phyloP scores from a whole-genome alignment of 768 basidiomycete species.

The Paxillus ammoniavirescens region DNA sequence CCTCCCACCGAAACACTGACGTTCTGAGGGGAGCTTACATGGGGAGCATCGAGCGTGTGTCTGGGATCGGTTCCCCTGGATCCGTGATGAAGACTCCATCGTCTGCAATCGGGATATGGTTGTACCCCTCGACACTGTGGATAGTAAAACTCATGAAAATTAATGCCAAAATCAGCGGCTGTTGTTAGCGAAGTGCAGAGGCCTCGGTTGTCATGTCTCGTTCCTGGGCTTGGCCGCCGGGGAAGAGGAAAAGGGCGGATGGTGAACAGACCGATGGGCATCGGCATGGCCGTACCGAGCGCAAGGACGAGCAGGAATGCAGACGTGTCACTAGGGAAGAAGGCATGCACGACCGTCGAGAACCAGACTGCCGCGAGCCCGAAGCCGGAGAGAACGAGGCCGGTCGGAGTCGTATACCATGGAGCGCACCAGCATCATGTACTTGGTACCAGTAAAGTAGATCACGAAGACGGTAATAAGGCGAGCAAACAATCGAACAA shows the following conservation, averaged over 20 bases:
- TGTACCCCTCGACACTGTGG: conserved; percentile 13
- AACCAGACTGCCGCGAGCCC: conserved; percentile 92
- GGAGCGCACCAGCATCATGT: neutral
- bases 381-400: conserved; percentile 83
- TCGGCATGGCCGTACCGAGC: conserved; percentile 74
- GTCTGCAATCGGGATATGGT: conserved; percentile 16
- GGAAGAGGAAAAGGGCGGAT: conserved; percentile 66
- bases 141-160: too few species aligned
- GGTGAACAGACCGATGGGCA: conserved; percentile 72
- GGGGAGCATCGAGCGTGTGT: neutral
- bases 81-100: conserved; percentile 23
- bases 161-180: too few species aligned
- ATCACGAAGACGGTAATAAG: neutral
- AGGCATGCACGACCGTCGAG: conserved; percentile 65
- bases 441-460: neutral
- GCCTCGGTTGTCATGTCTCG: too few species aligned
- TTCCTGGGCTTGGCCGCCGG: conserved; percentile 26
- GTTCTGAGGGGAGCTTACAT: conserved; percentile 28
- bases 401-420: conserved; percentile 76
- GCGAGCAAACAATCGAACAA: neutral
- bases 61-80: conserved; percentile 17
- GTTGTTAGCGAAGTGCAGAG: too few species aligned
- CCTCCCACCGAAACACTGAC: conserved; percentile 55
- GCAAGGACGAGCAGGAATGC: conserved; percentile 74
- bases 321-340: conserved; percentile 78